phyloP scores from a whole-genome alignment of 768 basidiomycete species.

The Lentinus brumalis region DNA sequence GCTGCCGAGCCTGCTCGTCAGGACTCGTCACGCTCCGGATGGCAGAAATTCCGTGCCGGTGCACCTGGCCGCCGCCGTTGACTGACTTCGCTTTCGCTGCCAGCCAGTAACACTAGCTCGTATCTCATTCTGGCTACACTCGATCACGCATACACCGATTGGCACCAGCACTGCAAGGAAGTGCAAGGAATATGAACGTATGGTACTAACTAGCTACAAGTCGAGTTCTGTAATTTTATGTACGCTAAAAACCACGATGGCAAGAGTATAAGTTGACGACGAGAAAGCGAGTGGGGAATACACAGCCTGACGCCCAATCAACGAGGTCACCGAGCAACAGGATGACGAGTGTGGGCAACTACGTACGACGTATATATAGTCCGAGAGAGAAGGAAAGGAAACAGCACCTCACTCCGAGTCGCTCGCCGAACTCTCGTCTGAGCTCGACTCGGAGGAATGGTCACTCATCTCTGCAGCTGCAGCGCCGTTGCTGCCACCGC shows the following conservation, averaged over 20 bases:
- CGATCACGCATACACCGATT: neutral
- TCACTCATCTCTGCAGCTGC: slow-evolving; percentile 61
- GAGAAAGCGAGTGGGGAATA: slow-evolving; percentile 12
- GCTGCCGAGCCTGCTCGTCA: slow-evolving; percentile 9
- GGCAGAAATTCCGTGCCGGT: slow-evolving; percentile 32
- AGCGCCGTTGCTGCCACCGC: slow-evolving; percentile 33
- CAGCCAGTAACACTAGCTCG: too few relatives aligned
- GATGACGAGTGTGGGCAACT: slow-evolving; percentile 11
- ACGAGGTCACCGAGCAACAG: slow-evolving; percentile 14
- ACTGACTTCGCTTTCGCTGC: neutral
- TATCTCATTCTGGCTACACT: neutral
- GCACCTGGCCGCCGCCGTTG: slow-evolving; percentile 24
- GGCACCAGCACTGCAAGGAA: slow-evolving; percentile 4
- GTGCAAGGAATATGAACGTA: slow-evolving; percentile 19
- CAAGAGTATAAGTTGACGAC: slow-evolving; percentile 24
- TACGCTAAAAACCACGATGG: slow-evolving; percentile 21
- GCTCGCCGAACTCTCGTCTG: slow-evolving; percentile 79
- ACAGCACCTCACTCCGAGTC: slow-evolving; percentile 66
- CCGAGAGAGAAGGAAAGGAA: slow-evolving; percentile 5
- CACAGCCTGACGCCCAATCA: slow-evolving; percentile 3
- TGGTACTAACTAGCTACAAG: slow-evolving; percentile 32
- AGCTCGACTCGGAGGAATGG: slow-evolving; percentile 78
- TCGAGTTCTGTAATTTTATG: slow-evolving; percentile 34
- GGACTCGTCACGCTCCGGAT: slow-evolving; percentile 27
- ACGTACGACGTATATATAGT: slow-evolving; percentile 9